Evolutionary conservation across 345 rosid genomes (phyloP).

Genomic region (Moringa oleifera): DNA sequence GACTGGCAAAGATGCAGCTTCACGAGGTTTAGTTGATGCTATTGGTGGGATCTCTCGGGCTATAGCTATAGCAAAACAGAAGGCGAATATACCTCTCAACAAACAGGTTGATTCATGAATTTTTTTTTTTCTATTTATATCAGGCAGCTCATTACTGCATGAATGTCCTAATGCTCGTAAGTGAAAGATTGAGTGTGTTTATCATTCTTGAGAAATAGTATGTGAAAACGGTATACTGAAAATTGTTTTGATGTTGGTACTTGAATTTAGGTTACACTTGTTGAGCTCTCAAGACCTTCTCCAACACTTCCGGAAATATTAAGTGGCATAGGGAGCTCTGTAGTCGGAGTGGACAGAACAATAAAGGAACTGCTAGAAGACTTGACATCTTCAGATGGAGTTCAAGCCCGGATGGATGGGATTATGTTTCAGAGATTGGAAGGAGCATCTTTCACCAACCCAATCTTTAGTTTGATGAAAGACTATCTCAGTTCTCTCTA

Average conservation of each 20-base stretch:
- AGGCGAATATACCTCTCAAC: conserved; percentile 68
- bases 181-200: not conserved
- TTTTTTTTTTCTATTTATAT: not conserved
- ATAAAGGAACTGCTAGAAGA: conserved; percentile 56
- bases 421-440: conserved; percentile 69
- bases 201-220: no score
- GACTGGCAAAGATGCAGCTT: conserved; percentile 88
- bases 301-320: conserved; percentile 65
- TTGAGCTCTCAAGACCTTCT: conserved; percentile 80
- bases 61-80: conserved; percentile 80
- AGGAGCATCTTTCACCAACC: conserved; percentile 42
- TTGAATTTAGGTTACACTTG: conserved; percentile 58
- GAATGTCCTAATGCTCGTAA: no score
- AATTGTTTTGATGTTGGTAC: not conserved
- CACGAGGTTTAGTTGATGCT: conserved; percentile 79
- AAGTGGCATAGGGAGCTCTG: conserved; percentile 60
- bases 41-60: conserved; percentile 86
- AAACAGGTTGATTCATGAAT: conserved; percentile 32
- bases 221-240: no score
- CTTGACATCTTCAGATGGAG: conserved; percentile 44
- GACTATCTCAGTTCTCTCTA: conserved; percentile 75
- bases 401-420: conserved; percentile 96
- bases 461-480: conserved; percentile 53
- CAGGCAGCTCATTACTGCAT: not conserved
- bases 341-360: conserved; percentile 63